A percentile compares a stretch with the other conserved stretches of the same genome.
Evolutionary conservation across 2,329 filamentous ascomycete species (phyloP).

Genomic region (Fusarium sp.): DNA sequence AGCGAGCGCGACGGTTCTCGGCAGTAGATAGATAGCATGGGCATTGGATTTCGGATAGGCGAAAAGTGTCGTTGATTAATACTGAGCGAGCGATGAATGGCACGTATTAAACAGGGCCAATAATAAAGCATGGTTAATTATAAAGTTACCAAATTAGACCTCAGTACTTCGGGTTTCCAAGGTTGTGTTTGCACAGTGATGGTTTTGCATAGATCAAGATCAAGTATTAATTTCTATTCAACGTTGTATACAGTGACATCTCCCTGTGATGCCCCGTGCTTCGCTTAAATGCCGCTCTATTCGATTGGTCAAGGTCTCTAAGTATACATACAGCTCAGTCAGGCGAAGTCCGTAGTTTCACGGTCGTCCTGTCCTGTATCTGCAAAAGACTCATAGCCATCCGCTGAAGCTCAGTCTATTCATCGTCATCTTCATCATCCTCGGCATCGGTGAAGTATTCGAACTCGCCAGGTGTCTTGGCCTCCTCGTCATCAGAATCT

Average conservation of each 20-base stretch:
- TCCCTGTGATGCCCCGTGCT: slow-evolving; percentile 37
- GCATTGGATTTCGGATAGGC: not conserved
- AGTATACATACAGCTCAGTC: slow-evolving; percentile 45
- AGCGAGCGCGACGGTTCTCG: not conserved
- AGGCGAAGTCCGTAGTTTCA: not conserved
- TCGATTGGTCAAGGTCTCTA: slow-evolving; percentile 36
- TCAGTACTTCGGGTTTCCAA: not conserved
- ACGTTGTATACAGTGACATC: slow-evolving; percentile 29
- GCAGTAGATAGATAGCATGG: not conserved
- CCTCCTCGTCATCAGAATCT: slow-evolving; percentile 80
- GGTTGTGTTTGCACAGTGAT: not conserved
- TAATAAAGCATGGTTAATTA: not conserved
- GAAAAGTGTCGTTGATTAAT: slow-evolving; percentile 2
- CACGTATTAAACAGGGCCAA: not conserved
- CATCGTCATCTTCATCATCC: slow-evolving; percentile 52
- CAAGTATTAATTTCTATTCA: slow-evolving; percentile 32
- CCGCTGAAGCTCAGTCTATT: not conserved
- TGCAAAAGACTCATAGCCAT: not conserved
- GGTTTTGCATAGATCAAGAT: not conserved
- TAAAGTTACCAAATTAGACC: too few relatives aligned
- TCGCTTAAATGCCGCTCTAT: slow-evolving; percentile 24
- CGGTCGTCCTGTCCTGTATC: not conserved
- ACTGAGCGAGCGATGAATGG: not conserved
- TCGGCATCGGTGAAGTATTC: slow-evolving; percentile 79
- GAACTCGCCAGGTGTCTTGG: slow-evolving; percentile 76